Evolutionary conservation across 73 alveolate genomes (phyloP), one percentile per base, ranked within the genome.

Genomic region (Durusdinium trenchii): DNA sequence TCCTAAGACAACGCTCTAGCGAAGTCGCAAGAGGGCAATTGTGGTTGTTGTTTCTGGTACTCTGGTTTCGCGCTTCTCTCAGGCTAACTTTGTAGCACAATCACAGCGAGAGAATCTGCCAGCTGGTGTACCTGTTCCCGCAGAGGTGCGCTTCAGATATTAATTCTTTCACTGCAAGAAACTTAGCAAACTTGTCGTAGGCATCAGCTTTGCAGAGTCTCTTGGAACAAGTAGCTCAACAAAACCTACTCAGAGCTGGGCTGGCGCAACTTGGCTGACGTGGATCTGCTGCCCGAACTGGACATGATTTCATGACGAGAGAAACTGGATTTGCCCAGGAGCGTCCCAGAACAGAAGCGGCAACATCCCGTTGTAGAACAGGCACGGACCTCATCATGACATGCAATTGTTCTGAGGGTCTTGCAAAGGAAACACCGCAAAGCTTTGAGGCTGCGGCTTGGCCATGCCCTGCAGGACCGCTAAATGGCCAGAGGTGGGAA

Each of bases 91-190:
- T 62, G 61, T 86, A 43, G 95, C 95, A 23, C 95, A 86, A 62
- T 86, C 95, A 30, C 95, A 86, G 95, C 69, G 78, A 67, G 95
- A 60, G 73, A 52, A 50, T 36, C 62, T 69, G 95, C 35, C 95
- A 52, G 95, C 95, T 86, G 95, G 95, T 48, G 95, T 86, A 43
- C 95, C 95, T 57, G 95, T 67, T 51, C 64, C 83, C 83, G 64
- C 95, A 60, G 95, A 86, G 95, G 95, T 83, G 20, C 9, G 46
- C 35, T 20, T 42, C 5, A 18, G 81, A 3, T 12, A 2, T 16
- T 57, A 12, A 23, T 23, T 16, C 23, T 23, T 38, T 38, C 43
- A 20, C 12, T 40, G 62, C n/a, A n/a, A n/a, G n/a, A n/a, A 3
- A 51, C 9, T 20, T 16, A 30, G 5, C 86, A 14, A 28, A 83